These are phyloP conservation scores for Colletotrichum karsti DNA, from an alignment of 2,329 filamentous ascomycete genomes.

Conservation along the genomic window DNA sequence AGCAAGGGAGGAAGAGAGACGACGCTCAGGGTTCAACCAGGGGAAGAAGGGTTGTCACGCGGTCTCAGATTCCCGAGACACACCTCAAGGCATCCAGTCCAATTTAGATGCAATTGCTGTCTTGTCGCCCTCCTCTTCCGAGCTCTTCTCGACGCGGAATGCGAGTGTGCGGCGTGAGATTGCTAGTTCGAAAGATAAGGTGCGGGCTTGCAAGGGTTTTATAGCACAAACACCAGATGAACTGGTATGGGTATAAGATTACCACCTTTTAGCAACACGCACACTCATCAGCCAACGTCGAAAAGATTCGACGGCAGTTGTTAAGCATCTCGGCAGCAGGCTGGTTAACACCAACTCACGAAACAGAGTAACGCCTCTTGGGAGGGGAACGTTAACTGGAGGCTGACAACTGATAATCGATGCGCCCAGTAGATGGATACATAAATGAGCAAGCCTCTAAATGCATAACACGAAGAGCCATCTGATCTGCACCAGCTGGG, in stretches of 20 bases:
- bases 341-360: no score
- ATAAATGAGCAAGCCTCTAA: neutral
- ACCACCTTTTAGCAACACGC: no score
- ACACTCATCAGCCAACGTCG: no score
- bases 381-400: no score
- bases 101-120: neutral
- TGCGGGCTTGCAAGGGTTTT: neutral
- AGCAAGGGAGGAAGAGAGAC: neutral
- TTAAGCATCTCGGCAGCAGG: no score
- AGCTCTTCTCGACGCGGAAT: neutral
- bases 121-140: neutral
- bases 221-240: neutral
- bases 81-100: conserved; percentile 6
- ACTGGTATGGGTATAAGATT: neutral
- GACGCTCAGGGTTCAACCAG: neutral
- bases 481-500: neutral
- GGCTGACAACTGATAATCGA: no score
- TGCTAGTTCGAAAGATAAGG: conserved; percentile 18
- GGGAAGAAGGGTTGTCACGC: neutral
- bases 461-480: neutral
- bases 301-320: no score
- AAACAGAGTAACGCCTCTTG: no score
- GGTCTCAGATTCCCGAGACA: conserved; percentile 25
- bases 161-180: conserved; percentile 6
- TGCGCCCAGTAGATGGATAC: no score